Evolutionary conservation across 2,329 filamentous ascomycete genomes (phyloP), one percentile per base, ranked within the genome.

Genomic region (Exophiala sp.): DNA sequence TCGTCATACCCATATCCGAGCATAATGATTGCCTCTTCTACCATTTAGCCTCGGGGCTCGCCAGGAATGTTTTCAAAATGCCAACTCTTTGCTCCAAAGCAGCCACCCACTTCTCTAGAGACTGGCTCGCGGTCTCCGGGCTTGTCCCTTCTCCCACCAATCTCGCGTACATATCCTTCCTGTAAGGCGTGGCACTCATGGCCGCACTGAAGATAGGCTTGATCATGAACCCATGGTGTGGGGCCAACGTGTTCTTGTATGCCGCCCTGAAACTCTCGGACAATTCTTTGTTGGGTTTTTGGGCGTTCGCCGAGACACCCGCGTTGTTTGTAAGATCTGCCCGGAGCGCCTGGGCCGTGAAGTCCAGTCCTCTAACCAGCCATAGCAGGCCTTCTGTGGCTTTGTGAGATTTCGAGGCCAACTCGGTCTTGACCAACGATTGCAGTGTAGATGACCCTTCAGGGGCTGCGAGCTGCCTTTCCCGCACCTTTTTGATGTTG

Each of bases 401-500:
- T 53, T 77, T 82, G 76, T 96, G 89, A 74, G 94, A 91, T 79
- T 91, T 92, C 59, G 83, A 81, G 78, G 91, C 91, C 69, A 96
- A 78, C 78, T 99, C 94, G 70, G 91, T 94, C 62, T 84, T 72
- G 65, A 88, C 87, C 45, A 97, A 88, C 43, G 86, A 83, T 75
- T 99, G 94, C 53, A 99, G 78, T 52, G 85, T 95, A 65, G 82
- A 78, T n/a, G 89, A 95, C 61, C 91, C 86, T 50, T 78, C 78
- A 29, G 91, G 90, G 53, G 88, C 84, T 53, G 86, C 89, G 50
- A 86, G 79, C 70, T 92, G 87, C 64, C 91, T 85, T 48, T 91
- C 85, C 61, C 89, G 85, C 72, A 97, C 80, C 88, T 99, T 97
- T 90, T 91, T 91, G 76, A 97, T 82, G 75, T 99, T 99, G 70